Evolutionary conservation across 192 early-diverging fungal species (phyloP).

Genomic region (Rhizophagus sp.): DNA sequence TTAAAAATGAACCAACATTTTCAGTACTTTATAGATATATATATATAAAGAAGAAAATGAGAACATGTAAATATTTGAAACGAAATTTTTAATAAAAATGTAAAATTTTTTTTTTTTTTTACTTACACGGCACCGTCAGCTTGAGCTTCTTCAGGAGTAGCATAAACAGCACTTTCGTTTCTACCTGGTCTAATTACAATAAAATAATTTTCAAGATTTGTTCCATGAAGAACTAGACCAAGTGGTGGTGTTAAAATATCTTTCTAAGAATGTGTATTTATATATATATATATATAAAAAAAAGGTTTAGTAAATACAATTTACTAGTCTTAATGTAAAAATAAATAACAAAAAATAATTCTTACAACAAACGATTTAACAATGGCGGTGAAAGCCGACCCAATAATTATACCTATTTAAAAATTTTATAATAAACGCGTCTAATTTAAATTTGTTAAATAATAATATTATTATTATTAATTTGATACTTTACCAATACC

Average conservation of each 20-base stretch:
- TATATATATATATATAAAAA: neutral
- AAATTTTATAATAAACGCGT: no score
- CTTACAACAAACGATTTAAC: conserved; percentile 39
- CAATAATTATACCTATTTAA: conserved; percentile 45
- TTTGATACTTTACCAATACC: conserved; percentile 2
- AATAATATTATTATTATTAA: no score
- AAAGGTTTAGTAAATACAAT: neutral
- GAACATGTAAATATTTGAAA: no score
- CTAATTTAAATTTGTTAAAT: no score
- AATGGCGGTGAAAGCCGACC: conserved; percentile 40
- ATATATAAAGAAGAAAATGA: neutral
- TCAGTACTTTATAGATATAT: conserved; percentile 37
- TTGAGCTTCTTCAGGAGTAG: conserved; percentile 39
- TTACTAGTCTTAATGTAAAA: neutral
- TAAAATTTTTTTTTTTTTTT: neutral
- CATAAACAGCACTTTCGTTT: neutral
- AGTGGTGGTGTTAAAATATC: conserved; percentile 47
- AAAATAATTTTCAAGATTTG: conserved; percentile 48
- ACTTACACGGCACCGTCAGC: conserved; percentile 40
- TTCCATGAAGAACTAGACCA: conserved; percentile 43
- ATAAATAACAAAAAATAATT: neutral
- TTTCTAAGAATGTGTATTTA: neutral
- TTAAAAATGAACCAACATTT: conserved; percentile 46
- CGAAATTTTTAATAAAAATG: no score
- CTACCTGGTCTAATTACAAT: conserved; percentile 38